A percentile compares a stretch with the other conserved stretches of the same genome.
These are phyloP conservation scores for Pseudopyricularia javanii DNA, from an alignment of 2,329 filamentous ascomycete species.

Conservation along the genomic window DNA sequence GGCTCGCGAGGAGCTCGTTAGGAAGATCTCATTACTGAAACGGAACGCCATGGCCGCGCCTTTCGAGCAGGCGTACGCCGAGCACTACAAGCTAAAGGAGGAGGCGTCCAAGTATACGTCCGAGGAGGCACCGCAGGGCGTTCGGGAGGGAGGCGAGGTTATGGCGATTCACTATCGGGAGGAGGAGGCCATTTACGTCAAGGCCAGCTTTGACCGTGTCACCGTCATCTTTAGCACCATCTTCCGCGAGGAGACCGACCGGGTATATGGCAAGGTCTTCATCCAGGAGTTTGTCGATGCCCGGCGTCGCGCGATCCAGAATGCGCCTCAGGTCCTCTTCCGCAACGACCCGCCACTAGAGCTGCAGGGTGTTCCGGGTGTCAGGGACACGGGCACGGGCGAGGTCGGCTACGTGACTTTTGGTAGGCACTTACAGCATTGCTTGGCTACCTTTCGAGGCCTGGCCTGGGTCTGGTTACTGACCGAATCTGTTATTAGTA, in stretches of 20 bases:
- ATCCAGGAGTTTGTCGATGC: slow-evolving; percentile 98
- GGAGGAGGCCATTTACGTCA: slow-evolving; percentile 97
- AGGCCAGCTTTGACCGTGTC: slow-evolving; percentile 90
- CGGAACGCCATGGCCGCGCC: slow-evolving; percentile 98
- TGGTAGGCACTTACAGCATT: slow-evolving; percentile 45
- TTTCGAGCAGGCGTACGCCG: slow-evolving; percentile 92
- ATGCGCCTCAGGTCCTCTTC: slow-evolving; percentile 95
- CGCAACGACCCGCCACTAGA: slow-evolving; percentile 89
- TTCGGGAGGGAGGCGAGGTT: slow-evolving; percentile 79
- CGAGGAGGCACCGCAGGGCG: slow-evolving; percentile 84
- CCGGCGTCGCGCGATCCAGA: slow-evolving; percentile 86
- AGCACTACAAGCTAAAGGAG: slow-evolving; percentile 76
- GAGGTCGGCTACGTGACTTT: slow-evolving; percentile 98
- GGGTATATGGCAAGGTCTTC: slow-evolving; percentile 96
- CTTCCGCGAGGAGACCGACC: slow-evolving; percentile 94
- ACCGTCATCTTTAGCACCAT: slow-evolving; percentile 98
- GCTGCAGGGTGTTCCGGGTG: slow-evolving; percentile 74
- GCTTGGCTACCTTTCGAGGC: not conserved
- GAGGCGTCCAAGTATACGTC: slow-evolving; percentile 86
- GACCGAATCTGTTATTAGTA: slow-evolving; percentile 37
- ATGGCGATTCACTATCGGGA: slow-evolving; percentile 98
- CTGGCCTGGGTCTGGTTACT: not conserved
- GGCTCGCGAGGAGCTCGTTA: slow-evolving; percentile 73
- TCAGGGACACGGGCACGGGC: slow-evolving; percentile 61
- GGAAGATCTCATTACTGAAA: slow-evolving; percentile 82